Evolutionary conservation across 495 filamentous ascomycete species (phyloP), one percentile per base, ranked within the genome.

Genomic region (Neurospora sp.): DNA sequence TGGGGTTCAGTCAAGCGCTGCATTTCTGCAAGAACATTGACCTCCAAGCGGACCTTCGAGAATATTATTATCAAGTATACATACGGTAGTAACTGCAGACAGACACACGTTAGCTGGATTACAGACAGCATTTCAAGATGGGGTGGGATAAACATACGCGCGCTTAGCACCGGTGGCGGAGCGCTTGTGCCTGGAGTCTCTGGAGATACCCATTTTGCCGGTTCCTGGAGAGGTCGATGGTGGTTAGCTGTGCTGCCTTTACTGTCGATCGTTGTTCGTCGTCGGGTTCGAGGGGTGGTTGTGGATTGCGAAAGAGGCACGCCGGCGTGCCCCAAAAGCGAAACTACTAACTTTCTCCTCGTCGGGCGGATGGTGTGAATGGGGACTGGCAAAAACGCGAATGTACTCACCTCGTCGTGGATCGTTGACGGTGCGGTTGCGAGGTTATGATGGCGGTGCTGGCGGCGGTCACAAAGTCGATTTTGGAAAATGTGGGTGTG

Each of bases 131-230:
- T n/a, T 37, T 39, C 11, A 73, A 20, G 12, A 2, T 27, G 66
- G 69, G 62, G 59, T 71, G 38, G 71, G 59, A 48, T 42, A 48
- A 70, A 80, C 78, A 76, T 79, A 73, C 79, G 94, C 89, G 81
- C 95, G 90, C 92, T 97, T 98, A 79, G 95, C 95, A 88, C 95
- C 95, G 81, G 95, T 94, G 84, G 93, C 93, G 85, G 92, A 92
- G 87, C 95, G 94, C 92, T 98, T 98, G 90, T 98, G 95, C 88
- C 95, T 93, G 81, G 93, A 97, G 87, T 98, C 95, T 85, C 95
- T 92, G 86, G 94, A 97, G 87, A 98, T 98, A 98, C 95, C 95
- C 95, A 98, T 98, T 78, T 84, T 85, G 85, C 79, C 85, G 80
- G 79, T 79, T 74, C 82, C 82, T 86, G 76, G 14, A 66, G 54